phyloP scores from a whole-genome alignment of 495 filamentous ascomycete genomes.

The Neurospora terricola region DNA sequence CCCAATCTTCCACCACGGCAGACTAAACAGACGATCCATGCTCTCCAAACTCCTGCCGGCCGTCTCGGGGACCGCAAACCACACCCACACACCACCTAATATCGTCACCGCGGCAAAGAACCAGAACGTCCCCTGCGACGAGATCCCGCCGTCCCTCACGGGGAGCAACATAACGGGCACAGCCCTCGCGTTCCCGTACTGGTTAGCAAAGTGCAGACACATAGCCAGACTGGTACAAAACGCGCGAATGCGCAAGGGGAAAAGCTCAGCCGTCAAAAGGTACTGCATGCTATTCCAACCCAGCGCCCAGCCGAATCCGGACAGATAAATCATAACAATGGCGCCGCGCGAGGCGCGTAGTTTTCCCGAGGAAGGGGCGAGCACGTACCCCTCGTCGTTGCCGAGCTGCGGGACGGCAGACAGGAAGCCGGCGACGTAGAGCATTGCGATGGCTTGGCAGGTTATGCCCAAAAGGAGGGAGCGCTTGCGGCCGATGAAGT shows the following conservation, averaged over 20 bases:
- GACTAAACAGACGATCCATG: conserved; percentile 59
- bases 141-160: conserved; percentile 36
- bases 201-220: conserved; percentile 59
- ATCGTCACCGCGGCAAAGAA: conserved; percentile 56
- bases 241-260: conserved; percentile 50
- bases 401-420: conserved; percentile 42
- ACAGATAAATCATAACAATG: conserved; percentile 58
- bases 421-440: conserved; percentile 60
- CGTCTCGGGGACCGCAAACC: conserved; percentile 59
- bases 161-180: conserved; percentile 47
- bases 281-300: conserved; percentile 74
- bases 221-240: conserved; percentile 42
- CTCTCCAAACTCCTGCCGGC: conserved; percentile 50
- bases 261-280: conserved; percentile 65
- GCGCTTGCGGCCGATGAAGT: conserved; percentile 63
- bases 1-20: conserved; percentile 59
- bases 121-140: conserved; percentile 49
- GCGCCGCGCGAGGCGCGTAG: conserved; percentile 39
- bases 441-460: conserved; percentile 52
- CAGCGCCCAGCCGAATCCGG: conserved; percentile 58
- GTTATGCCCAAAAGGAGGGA: conserved; percentile 54
- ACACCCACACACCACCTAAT: conserved; percentile 46
- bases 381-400: conserved; percentile 16
- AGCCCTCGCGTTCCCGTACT: conserved; percentile 57
- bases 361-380: conserved; percentile 14